Conservation (phyloP, 192 early-diverging fungal species). For the Podila verticillata region DNA sequence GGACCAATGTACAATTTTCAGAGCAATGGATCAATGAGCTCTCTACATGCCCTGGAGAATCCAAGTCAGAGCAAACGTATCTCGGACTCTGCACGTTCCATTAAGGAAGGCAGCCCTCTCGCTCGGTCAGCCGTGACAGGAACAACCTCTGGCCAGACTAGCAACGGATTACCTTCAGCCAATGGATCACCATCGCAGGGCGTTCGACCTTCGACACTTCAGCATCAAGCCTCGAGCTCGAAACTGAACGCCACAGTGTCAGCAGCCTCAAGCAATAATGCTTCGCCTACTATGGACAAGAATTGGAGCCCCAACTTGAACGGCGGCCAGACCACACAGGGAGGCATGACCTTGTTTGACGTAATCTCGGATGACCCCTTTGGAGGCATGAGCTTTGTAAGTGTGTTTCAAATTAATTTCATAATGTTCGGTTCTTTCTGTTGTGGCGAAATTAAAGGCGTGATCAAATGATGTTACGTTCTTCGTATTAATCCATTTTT, state of each 20-base stretch:
- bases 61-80: constrained; percentile 17
- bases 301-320: constrained; percentile 33
- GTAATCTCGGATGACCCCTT: constrained; percentile 45
- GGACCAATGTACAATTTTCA: constrained; percentile 43
- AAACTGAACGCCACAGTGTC: constrained; percentile 23
- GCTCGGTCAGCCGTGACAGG: constrained; percentile 21
- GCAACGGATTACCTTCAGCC: constrained; percentile 13
- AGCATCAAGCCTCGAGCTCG: constrained; percentile 30
- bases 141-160: constrained; percentile 2
- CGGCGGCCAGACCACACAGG: neutral
- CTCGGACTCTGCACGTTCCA: constrained; percentile 36
- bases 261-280: neutral
- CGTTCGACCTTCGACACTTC: constrained; percentile 15
- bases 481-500: no score
- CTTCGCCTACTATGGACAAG: constrained; percentile 39
- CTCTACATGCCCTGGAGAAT: constrained; percentile 30
- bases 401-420: constrained; percentile 1
- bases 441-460: neutral
- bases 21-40: constrained; percentile 32
- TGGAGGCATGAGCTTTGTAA: constrained; percentile 40
- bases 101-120: constrained; percentile 33
- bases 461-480: no score
- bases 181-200: constrained; percentile 5
- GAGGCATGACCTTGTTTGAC: constrained; percentile 44
- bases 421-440: neutral